Evolutionary conservation across 2,329 filamentous ascomycete genomes (phyloP).

Genomic region (Fusarium chlamydosporum): DNA sequence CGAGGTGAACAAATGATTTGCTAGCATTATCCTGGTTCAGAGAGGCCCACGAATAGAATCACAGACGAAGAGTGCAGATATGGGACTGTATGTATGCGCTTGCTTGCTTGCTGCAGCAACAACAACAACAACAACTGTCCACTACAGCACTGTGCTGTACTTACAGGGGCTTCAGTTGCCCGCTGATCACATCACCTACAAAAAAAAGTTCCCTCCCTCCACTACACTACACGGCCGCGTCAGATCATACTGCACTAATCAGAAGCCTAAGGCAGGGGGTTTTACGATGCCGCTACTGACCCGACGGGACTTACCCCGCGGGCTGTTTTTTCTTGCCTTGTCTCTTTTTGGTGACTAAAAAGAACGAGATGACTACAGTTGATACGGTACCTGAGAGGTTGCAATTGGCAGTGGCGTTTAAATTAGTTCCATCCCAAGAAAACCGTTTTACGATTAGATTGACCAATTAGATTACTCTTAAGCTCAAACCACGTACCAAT

Average conservation of each 20-base stretch:
- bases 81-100: neutral
- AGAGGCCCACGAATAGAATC: constrained; percentile 31
- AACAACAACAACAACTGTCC: neutral
- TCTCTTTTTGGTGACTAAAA: neutral
- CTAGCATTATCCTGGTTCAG: constrained; percentile 8
- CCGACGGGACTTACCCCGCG: constrained; percentile 16
- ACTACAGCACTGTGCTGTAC: neutral
- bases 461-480: neutral
- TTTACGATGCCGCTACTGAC: neutral
- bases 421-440: constrained; percentile 27
- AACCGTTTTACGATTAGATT: neutral
- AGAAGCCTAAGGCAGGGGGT: constrained; percentile 6
- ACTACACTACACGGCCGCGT: constrained; percentile 2
- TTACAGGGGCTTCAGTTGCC: constrained; percentile 3
- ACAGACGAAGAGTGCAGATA: neutral
- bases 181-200: constrained; percentile 10
- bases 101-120: constrained; percentile 2
- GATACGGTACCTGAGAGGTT: constrained; percentile 24
- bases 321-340: neutral
- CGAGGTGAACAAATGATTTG: constrained; percentile 9
- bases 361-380: constrained; percentile 2
- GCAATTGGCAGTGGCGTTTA: constrained; percentile 11
- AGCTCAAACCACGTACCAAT: neutral
- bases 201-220: constrained; percentile 9
- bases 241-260: constrained; percentile 24